These are phyloP conservation scores for Rickenella mellea DNA, from an alignment of 768 basidiomycete species.

Conservation along the genomic window DNA sequence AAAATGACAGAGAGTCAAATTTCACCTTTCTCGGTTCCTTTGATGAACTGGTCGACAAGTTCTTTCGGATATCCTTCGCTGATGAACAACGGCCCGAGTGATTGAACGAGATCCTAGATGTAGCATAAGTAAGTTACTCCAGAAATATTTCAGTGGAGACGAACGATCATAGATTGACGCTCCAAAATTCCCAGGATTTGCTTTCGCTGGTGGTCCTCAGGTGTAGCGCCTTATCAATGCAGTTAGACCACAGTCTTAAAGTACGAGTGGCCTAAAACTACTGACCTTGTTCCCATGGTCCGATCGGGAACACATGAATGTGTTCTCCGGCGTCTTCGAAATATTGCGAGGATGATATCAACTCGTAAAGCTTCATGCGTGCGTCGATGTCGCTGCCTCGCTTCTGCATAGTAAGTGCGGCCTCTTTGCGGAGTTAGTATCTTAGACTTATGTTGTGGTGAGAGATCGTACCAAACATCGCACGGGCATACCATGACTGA, in stretches of 20 bases:
- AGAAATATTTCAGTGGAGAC: no score
- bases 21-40: background rate
- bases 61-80: background rate
- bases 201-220: background rate
- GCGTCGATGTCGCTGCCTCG: background rate
- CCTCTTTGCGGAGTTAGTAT: background rate
- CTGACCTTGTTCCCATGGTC: background rate
- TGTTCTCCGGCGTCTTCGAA: background rate
- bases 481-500: background rate
- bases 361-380: background rate
- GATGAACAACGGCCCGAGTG: background rate
- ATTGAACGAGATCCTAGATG: background rate
- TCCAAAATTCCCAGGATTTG: background rate
- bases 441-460: background rate
- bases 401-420: background rate
- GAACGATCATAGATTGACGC: background rate
- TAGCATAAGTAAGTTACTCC: no score
- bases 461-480: background rate
- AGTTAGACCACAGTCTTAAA: background rate
- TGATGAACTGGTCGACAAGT: background rate
- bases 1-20: background rate
- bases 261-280: background rate
- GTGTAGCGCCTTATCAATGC: background rate
- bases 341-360: background rate
- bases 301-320: background rate